phyloP scores from a whole-genome alignment of 225 moss, liverwort and hornwort species.

The Thuidium tamariscinum region DNA sequence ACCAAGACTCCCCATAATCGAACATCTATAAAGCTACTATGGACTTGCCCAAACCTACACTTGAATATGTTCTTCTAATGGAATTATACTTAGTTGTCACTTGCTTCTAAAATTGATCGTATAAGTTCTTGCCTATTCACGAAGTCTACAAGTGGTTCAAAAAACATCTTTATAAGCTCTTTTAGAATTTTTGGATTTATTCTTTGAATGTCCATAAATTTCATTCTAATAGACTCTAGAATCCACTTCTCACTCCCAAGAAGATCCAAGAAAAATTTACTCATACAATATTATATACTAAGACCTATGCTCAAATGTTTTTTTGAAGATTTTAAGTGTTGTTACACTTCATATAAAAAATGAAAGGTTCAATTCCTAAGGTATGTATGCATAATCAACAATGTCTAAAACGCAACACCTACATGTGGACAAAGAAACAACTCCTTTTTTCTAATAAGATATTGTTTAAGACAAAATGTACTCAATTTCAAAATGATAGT shows the following conservation, averaged over 20 bases:
- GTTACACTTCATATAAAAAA: neutral
- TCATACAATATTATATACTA: rapidly evolving
- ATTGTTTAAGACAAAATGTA: too few species aligned
- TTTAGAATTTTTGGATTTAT: too few species aligned
- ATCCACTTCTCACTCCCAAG: neutral
- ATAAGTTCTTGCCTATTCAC: too few species aligned
- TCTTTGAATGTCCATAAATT: neutral
- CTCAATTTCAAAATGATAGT: neutral
- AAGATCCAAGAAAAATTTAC: neutral
- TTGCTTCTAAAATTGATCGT: neutral
- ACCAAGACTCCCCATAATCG: too few species aligned
- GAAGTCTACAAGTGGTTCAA: rapidly evolving
- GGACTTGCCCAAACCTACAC: rapidly evolving
- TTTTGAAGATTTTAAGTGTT: neutral
- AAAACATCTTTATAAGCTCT: neutral
- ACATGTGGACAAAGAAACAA: neutral
- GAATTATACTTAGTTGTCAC: neutral
- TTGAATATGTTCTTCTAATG: neutral
- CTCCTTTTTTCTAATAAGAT: rapidly evolving
- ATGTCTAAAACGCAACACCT: rapidly evolving
- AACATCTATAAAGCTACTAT: too few species aligned
- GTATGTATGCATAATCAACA: rapidly evolving
- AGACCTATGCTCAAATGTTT: too few species aligned
- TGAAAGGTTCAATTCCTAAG: rapidly evolving
- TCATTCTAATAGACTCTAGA: neutral